A percentile compares a stretch with the other conserved stretches of the same genome.
Conservation (phyloP, 306 rosid species). For the Rubus idaeus region DNA sequence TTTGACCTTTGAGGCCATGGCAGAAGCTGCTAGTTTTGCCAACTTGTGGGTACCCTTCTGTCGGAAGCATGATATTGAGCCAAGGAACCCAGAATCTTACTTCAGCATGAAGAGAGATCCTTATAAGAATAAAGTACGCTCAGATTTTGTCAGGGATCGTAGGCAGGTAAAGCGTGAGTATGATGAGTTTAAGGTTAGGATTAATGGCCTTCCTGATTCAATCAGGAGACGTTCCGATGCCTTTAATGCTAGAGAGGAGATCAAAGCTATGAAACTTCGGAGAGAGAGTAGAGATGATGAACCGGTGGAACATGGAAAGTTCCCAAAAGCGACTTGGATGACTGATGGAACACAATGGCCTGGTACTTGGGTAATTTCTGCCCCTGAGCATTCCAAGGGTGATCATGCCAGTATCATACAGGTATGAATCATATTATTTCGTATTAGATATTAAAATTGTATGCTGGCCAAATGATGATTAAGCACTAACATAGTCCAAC, state of each 20-base stretch:
- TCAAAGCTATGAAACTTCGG: slow-evolving; percentile 50
- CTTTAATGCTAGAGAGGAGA: slow-evolving; percentile 62
- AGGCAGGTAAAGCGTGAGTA: slow-evolving; percentile 75
- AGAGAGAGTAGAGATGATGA: slow-evolving; percentile 61
- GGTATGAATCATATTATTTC: slow-evolving; percentile 28
- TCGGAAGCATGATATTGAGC: slow-evolving; percentile 73
- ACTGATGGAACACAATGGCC: slow-evolving; percentile 77
- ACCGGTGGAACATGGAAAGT: slow-evolving; percentile 39
- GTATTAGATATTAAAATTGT: not conserved
- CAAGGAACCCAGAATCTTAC: slow-evolving; percentile 77
- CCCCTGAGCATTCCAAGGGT: slow-evolving; percentile 61
- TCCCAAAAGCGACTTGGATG: slow-evolving; percentile 80
- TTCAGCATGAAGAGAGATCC: slow-evolving; percentile 69
- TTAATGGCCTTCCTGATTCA: slow-evolving; percentile 74
- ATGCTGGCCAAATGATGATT: not conserved
- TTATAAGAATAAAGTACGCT: slow-evolving; percentile 59
- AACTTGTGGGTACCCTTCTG: slow-evolving; percentile 82
- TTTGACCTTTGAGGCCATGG: slow-evolving; percentile 83
- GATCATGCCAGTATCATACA: slow-evolving; percentile 85
- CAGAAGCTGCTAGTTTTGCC: slow-evolving; percentile 87
- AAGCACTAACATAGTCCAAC: not conserved
- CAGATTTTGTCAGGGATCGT: slow-evolving; percentile 83
- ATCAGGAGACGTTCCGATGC: slow-evolving; percentile 78
- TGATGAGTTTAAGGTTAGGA: slow-evolving; percentile 76
- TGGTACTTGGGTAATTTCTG: slow-evolving; percentile 62